Conservation (phyloP, 2,329 filamentous ascomycete species). For the Phialophora verrucosa region DNA sequence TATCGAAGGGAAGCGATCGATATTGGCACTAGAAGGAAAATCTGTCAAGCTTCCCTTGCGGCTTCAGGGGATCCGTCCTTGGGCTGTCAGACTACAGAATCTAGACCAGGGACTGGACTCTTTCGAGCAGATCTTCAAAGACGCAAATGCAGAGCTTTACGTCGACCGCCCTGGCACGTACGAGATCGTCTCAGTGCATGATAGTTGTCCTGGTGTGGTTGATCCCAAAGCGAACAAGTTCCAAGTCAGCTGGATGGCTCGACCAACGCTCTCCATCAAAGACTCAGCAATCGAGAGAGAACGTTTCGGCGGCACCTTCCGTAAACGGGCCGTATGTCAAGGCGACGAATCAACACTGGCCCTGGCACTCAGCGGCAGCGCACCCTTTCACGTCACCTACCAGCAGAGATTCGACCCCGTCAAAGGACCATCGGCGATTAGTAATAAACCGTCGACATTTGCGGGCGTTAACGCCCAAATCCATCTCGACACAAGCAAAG, state of each 20-base stretch:
- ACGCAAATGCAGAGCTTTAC: conserved; percentile 71
- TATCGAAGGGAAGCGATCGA: conserved; percentile 76
- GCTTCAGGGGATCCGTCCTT: conserved; percentile 83
- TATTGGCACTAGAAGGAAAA: conserved; percentile 77
- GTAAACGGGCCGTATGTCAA: conserved; percentile 87
- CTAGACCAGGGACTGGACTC: conserved; percentile 56
- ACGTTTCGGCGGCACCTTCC: conserved; percentile 58
- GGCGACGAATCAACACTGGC: conserved; percentile 91
- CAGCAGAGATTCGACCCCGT: conserved; percentile 74
- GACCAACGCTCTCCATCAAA: conserved; percentile 72
- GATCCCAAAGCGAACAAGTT: conserved; percentile 77
- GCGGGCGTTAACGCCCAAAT: conserved; percentile 77
- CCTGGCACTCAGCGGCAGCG: conserved; percentile 75
- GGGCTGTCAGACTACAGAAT: conserved; percentile 73
- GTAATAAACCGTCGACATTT: conserved; percentile 72
- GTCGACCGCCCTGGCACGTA: conserved; percentile 75
- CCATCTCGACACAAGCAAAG: conserved; percentile 81
- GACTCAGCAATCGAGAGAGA: conserved; percentile 67
- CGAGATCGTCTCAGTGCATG: conserved; percentile 76
- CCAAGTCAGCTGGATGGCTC: conserved; percentile 80
- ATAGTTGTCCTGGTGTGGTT: conserved; percentile 83
- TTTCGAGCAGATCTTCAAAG: conserved; percentile 57
- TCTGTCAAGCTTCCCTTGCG: conserved; percentile 78
- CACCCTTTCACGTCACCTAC: conserved; percentile 84
- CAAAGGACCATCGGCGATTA: conserved; percentile 68